Conservation (phyloP, 116 monocot genomes). For the Phalaenopsis hybrid region DNA sequence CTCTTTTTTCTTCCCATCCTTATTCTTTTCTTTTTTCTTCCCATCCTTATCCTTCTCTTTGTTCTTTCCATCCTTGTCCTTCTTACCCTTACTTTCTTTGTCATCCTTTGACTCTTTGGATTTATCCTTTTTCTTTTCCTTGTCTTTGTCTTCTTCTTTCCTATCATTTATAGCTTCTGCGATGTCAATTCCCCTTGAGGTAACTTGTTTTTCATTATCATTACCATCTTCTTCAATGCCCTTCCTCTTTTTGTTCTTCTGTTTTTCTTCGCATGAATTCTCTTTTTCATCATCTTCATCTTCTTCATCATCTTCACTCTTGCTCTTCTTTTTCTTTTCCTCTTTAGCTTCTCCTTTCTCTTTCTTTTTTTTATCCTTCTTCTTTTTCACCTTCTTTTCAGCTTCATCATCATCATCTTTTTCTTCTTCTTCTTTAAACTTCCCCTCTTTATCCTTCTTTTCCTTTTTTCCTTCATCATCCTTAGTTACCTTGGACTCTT, state of each 20-base stretch:
- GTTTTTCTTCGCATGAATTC: neutral
- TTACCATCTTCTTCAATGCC: neutral
- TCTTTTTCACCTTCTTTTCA: neutral
- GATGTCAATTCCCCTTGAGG: constrained; percentile 9
- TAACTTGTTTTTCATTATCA: neutral
- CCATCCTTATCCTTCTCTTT: constrained; percentile 7
- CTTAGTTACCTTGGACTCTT: neutral
- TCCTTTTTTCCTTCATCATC: constrained; percentile 1
- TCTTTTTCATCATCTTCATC: neutral
- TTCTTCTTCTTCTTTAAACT: neutral
- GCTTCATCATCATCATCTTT: neutral
- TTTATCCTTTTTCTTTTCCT: constrained; percentile 11
- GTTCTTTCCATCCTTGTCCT: constrained; percentile 4
- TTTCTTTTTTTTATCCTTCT: neutral
- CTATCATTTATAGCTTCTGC: constrained; percentile 2
- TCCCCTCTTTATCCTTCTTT: neutral
- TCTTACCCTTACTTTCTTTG: constrained; percentile 10
- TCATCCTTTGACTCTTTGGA: constrained; percentile 11
- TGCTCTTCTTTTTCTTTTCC: neutral
- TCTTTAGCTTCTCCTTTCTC: neutral
- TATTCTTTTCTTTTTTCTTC: constrained; percentile 17
- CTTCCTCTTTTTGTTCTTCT: neutral
- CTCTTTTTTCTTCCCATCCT: constrained; percentile 18
- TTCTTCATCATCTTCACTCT: neutral
- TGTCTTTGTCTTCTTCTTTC: constrained; percentile 6